Base-by-base conservation (phyloP, 2,329 filamentous ascomycete genomes). In the Penicillium sp. region DNA sequence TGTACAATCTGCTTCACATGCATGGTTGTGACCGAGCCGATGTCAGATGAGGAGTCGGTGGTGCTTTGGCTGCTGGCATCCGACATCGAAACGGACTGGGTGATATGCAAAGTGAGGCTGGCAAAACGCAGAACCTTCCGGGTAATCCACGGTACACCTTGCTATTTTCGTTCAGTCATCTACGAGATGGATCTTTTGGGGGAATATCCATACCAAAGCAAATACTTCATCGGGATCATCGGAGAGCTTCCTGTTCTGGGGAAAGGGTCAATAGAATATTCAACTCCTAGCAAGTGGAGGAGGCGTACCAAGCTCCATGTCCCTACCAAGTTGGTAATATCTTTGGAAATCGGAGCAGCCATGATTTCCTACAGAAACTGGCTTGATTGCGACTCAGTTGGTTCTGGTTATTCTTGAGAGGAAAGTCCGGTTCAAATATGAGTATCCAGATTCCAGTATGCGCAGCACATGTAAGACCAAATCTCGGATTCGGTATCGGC, bases 81-180 rank as follows among this genome's bases (percentile, higher is more conserved):
- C 8, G 35, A 42, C 8, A 29, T 13, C 13, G 48, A 26, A 27
- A 39, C 22, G 4, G 35, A 39, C 52, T 65, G 63, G 13, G 47
- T 39, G n/a, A 64, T 61, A 19, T 62, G 39, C 31, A 64, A 45
- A 1, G 56, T 57, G 26, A 65, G 54, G 16, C 27, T 57, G 24
- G 59, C 63, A n/a, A 57, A 57, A 14, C 47, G 47, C 9, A 64
- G 50, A 2, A 39, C 56, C 11, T 61, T 57, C 21, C 63, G 50
- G 27, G 62, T 54, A 8, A 64, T 14, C 58, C 58, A 63, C 11
- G 60, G 62, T 4, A 64, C 63, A 2, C 58, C 59, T 63, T 65
- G 63, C 63, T 65, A 42, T 24, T 49, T 16, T 37, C 9, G 19
- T 5, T 61, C 39, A 57, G 56, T 11, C 14, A 2, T 4, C 14